Evolutionary conservation across 257 asterid genomes (phyloP), one percentile per base, ranked within the genome.

Genomic region (Asclepias syriaca): DNA sequence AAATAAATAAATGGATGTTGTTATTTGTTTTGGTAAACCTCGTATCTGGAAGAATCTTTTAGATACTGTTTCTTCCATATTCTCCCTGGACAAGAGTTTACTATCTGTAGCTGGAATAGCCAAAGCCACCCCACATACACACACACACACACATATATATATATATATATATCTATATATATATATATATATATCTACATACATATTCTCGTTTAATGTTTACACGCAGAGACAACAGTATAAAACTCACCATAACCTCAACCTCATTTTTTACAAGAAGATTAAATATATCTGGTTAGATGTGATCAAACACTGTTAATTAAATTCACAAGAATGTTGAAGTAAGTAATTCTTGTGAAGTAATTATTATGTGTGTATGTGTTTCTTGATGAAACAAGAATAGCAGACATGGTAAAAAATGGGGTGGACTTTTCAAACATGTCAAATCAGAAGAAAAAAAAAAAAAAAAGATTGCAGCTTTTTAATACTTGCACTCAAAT

Each of bases 401-500:
- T 57, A 65, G 59, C 77, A 32, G 14, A 22, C 6, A 21, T 15
- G 79, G 75, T 21, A 37, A 72, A 49, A 66, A 27, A 27, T 1
- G 46, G 15, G 39, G 46, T 18, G 69, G 74, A 61, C 71, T 39
- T 72, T 75, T 68, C 21, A 46, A 67, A 56, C 66, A 53, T 53
- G 75, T 78, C 81, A 78, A 73, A 68, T 78, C 81, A 58, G 9
- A 43, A 43, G 10, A 0, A 43, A 6, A 43, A 6, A 43, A 43
- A 29, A 29, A 6, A 43, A 6, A 43, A 68, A 24, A 45, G 53
- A 50, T 24, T 16, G 71, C 81, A 72, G 77, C 75, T 78, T 78
- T 68, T 72, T 61, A 73, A 78, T 60, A 55, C 78, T 78, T 61
- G 63, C 81, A 72, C 81, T 78, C 81, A 72, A 78, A 58, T 72